Percentiles rank a stretch among this genome's conserved stretches.
Evolutionary conservation across 345 rosid genomes (phyloP).

Genomic region (Abelmoschus esculentus): DNA sequence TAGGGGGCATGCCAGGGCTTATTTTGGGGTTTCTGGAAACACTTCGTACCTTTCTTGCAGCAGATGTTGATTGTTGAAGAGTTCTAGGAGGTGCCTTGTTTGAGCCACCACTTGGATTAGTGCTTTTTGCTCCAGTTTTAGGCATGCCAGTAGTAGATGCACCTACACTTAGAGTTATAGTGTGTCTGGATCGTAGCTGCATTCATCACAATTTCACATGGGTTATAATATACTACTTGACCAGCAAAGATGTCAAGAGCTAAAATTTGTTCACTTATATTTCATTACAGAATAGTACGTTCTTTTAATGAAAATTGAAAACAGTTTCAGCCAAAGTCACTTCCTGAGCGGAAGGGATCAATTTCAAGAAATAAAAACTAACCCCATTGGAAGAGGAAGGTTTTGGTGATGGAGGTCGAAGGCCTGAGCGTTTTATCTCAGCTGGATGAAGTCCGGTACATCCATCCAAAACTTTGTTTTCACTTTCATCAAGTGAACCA

Average conservation of each 20-base stretch:
- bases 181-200: conserved; percentile 36
- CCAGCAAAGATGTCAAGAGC: not conserved
- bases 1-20: conserved; percentile 28
- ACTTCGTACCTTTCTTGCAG: conserved; percentile 25
- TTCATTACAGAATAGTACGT: not conserved
- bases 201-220: conserved; percentile 14
- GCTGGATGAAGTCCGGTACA: conserved; percentile 24
- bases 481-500: conserved; percentile 18
- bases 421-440: conserved; percentile 61
- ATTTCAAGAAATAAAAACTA: conserved; percentile 27
- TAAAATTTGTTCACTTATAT: not conserved
- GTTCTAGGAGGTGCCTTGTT: conserved; percentile 28
- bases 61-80: conserved; percentile 3
- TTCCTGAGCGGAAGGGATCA: not conserved
- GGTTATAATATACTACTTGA: not conserved
- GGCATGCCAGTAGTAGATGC: conserved; percentile 9
- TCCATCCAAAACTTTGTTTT: not conserved
- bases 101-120: conserved; percentile 26
- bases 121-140: conserved; percentile 26
- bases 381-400: conserved; percentile 94
- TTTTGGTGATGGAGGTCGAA: conserved; percentile 88
- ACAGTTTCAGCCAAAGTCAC: not conserved
- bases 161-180: not conserved
- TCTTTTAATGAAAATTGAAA: not conserved
- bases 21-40: conserved; percentile 35